Evolutionary conservation across 1,284 basidiomycete species (phyloP), one percentile per base, ranked within the genome.

Genomic region (Peniophora sp.): DNA sequence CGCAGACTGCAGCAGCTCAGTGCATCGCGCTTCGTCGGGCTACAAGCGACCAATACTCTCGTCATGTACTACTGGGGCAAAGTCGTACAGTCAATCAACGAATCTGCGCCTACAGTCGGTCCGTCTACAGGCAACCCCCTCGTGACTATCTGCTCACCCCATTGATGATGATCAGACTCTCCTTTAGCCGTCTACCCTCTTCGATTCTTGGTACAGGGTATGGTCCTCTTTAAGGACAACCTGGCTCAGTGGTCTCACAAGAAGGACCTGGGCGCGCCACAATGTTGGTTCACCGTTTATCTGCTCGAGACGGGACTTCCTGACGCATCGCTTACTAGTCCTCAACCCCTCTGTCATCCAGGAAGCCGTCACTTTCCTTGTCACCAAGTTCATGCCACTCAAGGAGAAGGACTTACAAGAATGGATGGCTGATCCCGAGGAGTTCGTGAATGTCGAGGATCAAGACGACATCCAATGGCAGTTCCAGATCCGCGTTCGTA

Each of bases 381-480:
- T 95, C 22, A 85, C 85, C 34, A 79, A 86, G 22, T 88, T 93
- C 60, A 84, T 96, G 61, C 89, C 89, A 2, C 72, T 95, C 32
- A 89, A 86, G 50, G 76, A 85, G 1, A 68, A 75, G 3, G 92
- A 95, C 64, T 74, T 95, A 3, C 81, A 91, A 56, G 75, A 72
- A 2, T 89, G 92, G 83, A 77, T 85, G 68, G 74, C 77, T 23
- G 89, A 93, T 65, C 90, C 92, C 0, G 92, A 96, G 68, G 89
- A 93, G 61, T 96, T 92, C 90, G 78, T 92, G 3, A 86, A 91
- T 53, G 64, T 79, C 2, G 90, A 94, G 66, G 87, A 89, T 54
- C 87, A 85, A 56, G 92, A 92, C 57, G 87, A 85, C 53, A 90
- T 92, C 25, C 79, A 85, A 53, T 96, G 92, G 92, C 84, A 91